phyloP scores from a whole-genome alignment of 306 rosid genomes.

The Vigna angularis region DNA sequence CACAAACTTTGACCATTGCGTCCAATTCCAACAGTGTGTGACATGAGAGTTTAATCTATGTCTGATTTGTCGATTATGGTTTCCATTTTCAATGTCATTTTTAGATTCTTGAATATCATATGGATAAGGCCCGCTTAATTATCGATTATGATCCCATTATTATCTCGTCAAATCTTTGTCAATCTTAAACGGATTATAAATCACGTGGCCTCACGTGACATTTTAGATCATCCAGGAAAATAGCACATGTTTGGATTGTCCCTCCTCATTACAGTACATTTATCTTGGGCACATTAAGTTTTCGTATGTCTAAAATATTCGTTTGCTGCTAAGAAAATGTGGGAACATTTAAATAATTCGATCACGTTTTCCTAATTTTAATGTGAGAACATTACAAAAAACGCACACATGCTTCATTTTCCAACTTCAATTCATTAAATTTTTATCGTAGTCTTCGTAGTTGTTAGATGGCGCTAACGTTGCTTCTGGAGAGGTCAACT shows the following conservation, averaged over 20 bases:
- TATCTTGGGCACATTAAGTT: neutral
- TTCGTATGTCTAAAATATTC: neutral
- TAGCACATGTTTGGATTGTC: neutral
- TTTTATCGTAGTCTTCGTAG: neutral
- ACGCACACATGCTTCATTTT: neutral
- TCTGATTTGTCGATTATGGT: neutral
- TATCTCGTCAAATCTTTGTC: slow-evolving; percentile 8
- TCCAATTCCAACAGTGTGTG: neutral
- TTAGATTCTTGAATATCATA: neutral
- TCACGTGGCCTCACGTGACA: slow-evolving; percentile 33
- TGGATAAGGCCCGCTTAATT: neutral
- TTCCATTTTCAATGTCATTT: neutral
- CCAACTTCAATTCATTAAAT: neutral
- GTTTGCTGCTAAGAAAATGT: neutral
- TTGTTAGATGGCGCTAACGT: neutral
- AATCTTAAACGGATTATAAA: neutral
- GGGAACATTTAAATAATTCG: neutral
- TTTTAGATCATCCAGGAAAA: neutral
- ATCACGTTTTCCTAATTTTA: neutral
- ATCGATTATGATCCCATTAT: neutral
- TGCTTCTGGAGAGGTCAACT: neutral
- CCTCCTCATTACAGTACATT: neutral
- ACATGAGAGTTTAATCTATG: neutral
- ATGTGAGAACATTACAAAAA: neutral
- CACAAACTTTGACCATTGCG: neutral